These are phyloP conservation scores for Corymbia maculata DNA, from an alignment of 345 rosid species.

Conservation along the genomic window DNA sequence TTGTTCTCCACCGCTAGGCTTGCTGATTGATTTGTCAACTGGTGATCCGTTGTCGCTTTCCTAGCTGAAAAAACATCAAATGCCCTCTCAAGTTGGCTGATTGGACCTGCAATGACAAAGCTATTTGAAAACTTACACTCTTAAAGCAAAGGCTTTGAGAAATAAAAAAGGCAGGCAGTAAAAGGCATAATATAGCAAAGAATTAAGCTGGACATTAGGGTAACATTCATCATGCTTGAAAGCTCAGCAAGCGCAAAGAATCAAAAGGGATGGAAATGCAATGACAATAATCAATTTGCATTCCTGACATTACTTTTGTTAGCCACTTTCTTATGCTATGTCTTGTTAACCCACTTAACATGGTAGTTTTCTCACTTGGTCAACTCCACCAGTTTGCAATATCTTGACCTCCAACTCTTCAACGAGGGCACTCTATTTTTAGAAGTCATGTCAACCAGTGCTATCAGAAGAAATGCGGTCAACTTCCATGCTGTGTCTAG, in stretches of 20 bases:
- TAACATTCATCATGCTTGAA: background rate
- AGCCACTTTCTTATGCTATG: background rate
- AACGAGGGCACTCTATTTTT: background rate
- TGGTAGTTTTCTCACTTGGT: background rate
- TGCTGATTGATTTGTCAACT: background rate
- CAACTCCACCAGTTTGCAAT: background rate
- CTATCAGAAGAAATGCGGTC: background rate
- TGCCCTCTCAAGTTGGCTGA: background rate
- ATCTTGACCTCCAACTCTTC: background rate
- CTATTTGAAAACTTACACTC: background rate
- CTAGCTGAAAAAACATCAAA: background rate
- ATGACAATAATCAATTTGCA: background rate
- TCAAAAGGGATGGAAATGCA: background rate
- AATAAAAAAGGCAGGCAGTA: background rate
- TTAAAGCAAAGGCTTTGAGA: background rate
- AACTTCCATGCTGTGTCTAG: background rate
- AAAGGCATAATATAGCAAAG: background rate
- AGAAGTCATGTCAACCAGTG: background rate
- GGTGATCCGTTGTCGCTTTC: background rate
- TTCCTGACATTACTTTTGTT: background rate
- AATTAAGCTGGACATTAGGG: background rate
- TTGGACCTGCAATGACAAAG: background rate
- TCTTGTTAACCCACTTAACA: background rate
- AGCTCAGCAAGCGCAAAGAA: background rate
- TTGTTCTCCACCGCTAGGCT: background rate